Evolutionary conservation across 129 eudicot species (phyloP), one percentile per base, ranked within the genome.

Genomic region (Flaveria sonorensis): DNA sequence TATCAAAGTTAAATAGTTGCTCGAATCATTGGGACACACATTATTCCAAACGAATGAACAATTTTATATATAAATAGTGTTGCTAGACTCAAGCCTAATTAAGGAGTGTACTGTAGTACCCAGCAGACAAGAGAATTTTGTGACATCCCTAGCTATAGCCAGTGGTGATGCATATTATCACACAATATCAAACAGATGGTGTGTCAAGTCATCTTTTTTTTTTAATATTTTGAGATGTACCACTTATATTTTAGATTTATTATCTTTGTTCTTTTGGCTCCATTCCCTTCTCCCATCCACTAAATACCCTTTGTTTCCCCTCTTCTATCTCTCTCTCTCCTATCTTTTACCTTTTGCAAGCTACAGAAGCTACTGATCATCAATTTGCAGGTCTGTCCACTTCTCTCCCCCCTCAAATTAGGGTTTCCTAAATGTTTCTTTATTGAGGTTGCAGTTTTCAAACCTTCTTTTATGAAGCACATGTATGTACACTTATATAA

Each of bases 271-370:
- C 78, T 66, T 76, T 87, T 79, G 74, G 81, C 81, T 73, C 79
- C 82, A 71, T 77, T 82, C 86, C 30, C 82, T 77, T 46, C 77
- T 81, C 82, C 77, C 84, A 75, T 82, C 86, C 87, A 86, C 87
- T 80, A 59, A 85, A 81, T 83, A 77, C 85, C 83, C 89, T 86
- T 80, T 85, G 83, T 61, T 80, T 71, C 83, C 82, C 53, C 68
- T 82, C 80, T 46, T 51, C 81, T 59, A 73, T 20, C 77, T 84
- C 82, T 68, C 78, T 77, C 66, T 59, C 70, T 63, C 53, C 72
- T 62, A 47, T 73, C 81, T 77, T 52, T 65, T 21, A 52, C 79
- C 84, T 70, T 83, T 83, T 84, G 81, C 78, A 71, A 64, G 88
- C 85, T 81, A 77, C 85, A 68, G 77, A 78, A 75, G 63, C 79